Base-by-base conservation (phyloP, 495 filamentous ascomycete species). In the Aspergillus diversus region DNA sequence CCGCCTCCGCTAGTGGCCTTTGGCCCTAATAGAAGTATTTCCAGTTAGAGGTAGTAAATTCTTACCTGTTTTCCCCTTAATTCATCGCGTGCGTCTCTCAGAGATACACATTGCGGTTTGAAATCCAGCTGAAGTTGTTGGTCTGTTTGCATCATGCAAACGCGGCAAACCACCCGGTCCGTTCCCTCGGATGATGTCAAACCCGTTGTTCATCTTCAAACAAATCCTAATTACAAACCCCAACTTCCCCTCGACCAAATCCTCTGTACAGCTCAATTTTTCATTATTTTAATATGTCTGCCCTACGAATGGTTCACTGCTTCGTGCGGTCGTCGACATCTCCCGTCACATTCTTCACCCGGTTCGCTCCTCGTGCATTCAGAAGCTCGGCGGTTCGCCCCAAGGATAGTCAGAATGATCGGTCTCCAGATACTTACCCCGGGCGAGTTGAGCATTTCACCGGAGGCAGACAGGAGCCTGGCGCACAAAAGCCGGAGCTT, bases 361-460 rank as follows among this genome's bases (percentile, higher is more conserved):
- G 68, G 54, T 47, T 73, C 46, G 62, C 57, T 61, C 73, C 54
- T 53, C 68, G 79, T 53, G 55, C 72, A 33, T 79, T 80, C 72
- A 66, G 78, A 48, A 67, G 67, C 42, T 72, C 77, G 54, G 69
- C 71, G 67, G 59, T 73, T 50, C 76, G 72, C 39, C 64, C 71
- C 59, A 74, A 71, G 54, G 68, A 73, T 62, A 76, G 66, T 47
- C 46, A 51, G 37, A 60, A 58, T 61, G 83, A 88, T 62, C 78
- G 81, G 74, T 83, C 87, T 3, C 83, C 81, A 57, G 86, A 89
- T 67, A 80, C 84, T 0, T 81, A 84, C 50, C 83, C 85, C 8
- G 84, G 83, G 63, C 81, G 78, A 61, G 79, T 84, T n/a, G 86
- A 88, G 68, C 79, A 84, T 55, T 87, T 86, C 79, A 89, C 84